Percentiles rank a stretch among this genome's conserved stretches.
These are phyloP conservation scores for Penicillium canariense DNA, from an alignment of 495 filamentous ascomycete genomes.

Conservation along the genomic window DNA sequence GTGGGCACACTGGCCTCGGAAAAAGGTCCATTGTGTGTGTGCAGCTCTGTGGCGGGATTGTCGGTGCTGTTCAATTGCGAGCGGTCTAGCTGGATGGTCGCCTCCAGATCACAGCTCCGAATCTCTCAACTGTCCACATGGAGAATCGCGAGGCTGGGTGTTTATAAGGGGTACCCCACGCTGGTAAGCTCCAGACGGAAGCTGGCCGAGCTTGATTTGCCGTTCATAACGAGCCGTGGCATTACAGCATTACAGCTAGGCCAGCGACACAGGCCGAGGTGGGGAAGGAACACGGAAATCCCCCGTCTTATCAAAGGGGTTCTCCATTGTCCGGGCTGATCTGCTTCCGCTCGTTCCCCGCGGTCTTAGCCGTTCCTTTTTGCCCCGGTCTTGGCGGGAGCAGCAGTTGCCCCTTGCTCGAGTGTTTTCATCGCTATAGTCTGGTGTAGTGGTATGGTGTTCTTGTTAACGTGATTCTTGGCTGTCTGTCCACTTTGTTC, in stretches of 20 bases:
- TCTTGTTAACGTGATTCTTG: no score
- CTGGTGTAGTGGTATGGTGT: no score
- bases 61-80: neutral
- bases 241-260: neutral
- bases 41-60: neutral
- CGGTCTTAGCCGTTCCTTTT: neutral
- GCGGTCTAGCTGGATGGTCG: no score
- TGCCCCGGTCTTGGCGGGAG: conserved; percentile 11
- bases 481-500: no score
- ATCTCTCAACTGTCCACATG: no score
- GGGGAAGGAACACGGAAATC: conserved; percentile 4
- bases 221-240: conserved; percentile 16
- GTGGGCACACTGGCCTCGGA: conserved; percentile 36
- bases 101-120: no score
- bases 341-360: conserved; percentile 8
- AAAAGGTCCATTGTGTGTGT: conserved; percentile 35
- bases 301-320: neutral
- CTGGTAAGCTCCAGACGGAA: conserved; percentile 28
- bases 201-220: conserved; percentile 28
- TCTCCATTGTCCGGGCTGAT: neutral
- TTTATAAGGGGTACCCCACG: conserved; percentile 10
- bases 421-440: no score
- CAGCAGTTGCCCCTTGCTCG: no score
- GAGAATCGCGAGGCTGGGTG: neutral
- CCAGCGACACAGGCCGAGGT: conserved; percentile 1